phyloP scores from a whole-genome alignment of 164 flowering plant species.

The Aristolochia contorta region DNA sequence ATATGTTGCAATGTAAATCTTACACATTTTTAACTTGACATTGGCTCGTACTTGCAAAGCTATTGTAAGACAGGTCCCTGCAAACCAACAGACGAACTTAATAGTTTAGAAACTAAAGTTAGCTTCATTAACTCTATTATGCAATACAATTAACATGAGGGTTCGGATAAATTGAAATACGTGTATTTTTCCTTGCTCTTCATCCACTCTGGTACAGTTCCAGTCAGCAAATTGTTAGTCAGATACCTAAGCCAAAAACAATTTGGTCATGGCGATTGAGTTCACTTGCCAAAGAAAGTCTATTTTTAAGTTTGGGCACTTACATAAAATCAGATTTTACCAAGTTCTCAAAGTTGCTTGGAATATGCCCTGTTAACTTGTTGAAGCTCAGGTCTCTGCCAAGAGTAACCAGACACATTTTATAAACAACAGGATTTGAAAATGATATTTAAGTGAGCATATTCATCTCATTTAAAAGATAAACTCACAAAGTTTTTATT shows the following conservation, averaged over 20 bases:
- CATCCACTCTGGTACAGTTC: slow-evolving; percentile 46
- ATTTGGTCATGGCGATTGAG: neutral
- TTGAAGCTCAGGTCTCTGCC: slow-evolving; percentile 72
- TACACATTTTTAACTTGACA: slow-evolving; percentile 29
- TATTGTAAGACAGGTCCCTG: slow-evolving; percentile 87
- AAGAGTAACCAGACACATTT: neutral
- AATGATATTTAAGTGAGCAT: slow-evolving; percentile 9
- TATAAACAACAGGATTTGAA: neutral
- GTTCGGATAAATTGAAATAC: slow-evolving; percentile 18
- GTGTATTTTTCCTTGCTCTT: slow-evolving; percentile 34
- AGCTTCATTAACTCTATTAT: neutral
- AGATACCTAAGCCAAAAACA: slow-evolving; percentile 38
- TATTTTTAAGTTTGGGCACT: slow-evolving; percentile 13
- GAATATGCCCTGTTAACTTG: slow-evolving; percentile 46
- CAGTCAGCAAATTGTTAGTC: slow-evolving; percentile 51
- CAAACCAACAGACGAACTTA: slow-evolving; percentile 2
- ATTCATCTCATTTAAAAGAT: slow-evolving; percentile 22
- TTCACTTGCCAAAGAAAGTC: no score
- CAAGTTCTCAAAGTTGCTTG: slow-evolving; percentile 17
- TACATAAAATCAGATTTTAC: slow-evolving; percentile 26
- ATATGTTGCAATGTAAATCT: slow-evolving; percentile 6
- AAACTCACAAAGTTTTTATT: slow-evolving; percentile 15
- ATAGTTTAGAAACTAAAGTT: neutral
- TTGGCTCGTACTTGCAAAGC: slow-evolving; percentile 41
- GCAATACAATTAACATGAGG: neutral